Percentiles rank a stretch among this genome's conserved stretches.
Conservation (phyloP, 164 flowering plant genomes). For the Dillenia suffruticosa region DNA sequence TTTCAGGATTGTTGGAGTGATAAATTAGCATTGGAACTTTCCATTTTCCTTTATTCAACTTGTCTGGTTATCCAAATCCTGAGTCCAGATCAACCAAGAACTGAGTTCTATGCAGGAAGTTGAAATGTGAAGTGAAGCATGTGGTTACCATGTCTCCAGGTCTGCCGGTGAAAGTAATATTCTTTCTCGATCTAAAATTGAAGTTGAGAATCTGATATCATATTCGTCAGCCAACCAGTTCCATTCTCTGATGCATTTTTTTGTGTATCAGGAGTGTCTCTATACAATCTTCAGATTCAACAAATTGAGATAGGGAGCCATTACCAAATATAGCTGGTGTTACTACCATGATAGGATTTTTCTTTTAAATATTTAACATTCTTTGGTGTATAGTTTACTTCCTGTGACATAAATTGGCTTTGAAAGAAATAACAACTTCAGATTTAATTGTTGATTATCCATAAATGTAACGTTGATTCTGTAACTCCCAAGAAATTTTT, state of each 20-base stretch:
- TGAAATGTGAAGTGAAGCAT: slow-evolving; percentile 64
- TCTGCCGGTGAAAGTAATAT: not conserved
- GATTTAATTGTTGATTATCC: slow-evolving; percentile 49
- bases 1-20: slow-evolving; percentile 43
- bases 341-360: slow-evolving; percentile 2
- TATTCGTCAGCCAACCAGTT: too few relatives aligned
- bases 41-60: slow-evolving; percentile 52
- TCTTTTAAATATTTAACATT: not conserved
- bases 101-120: slow-evolving; percentile 50
- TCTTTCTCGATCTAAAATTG: not conserved
- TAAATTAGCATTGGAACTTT: slow-evolving; percentile 26
- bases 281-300: slow-evolving; percentile 31
- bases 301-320: slow-evolving; percentile 28
- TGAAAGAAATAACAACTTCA: slow-evolving; percentile 49
- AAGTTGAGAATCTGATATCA: too few relatives aligned
- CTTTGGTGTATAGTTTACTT: slow-evolving; percentile 8
- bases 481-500: slow-evolving; percentile 59
- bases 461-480: slow-evolving; percentile 69
- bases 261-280: slow-evolving; percentile 32
- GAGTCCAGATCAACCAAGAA: slow-evolving; percentile 47
- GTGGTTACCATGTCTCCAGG: not conserved
- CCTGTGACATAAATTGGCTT: slow-evolving; percentile 14
- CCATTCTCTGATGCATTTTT: slow-evolving; percentile 6
- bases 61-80: slow-evolving; percentile 69
- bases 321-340: slow-evolving; percentile 49